phyloP scores from a whole-genome alignment of 306 rosid species.

The Cucurbita ficifolia region DNA sequence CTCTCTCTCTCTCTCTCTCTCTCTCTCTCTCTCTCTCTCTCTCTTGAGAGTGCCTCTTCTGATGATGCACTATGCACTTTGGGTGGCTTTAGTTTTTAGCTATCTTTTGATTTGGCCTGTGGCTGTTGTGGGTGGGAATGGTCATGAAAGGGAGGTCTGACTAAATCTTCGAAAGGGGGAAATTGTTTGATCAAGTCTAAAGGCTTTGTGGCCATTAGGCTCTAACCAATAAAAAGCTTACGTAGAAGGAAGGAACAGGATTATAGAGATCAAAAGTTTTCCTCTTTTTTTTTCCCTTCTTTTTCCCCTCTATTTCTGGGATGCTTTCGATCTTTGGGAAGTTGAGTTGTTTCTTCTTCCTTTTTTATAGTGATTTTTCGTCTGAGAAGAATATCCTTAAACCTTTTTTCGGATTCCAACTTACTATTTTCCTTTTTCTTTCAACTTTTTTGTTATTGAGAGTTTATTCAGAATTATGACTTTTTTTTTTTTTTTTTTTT shows the following conservation, averaged over 20 bases:
- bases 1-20: background rate
- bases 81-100: background rate
- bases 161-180: background rate
- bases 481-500: no score
- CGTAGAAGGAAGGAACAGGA: background rate
- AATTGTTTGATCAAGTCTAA: background rate
- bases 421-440: no score
- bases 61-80: conserved; percentile 5
- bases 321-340: no score
- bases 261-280: background rate
- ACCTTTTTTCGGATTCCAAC: no score
- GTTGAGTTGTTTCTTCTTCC: no score
- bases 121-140: background rate
- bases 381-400: no score
- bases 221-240: background rate
- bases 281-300: no score
- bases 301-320: no score
- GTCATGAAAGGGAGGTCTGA: background rate
- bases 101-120: background rate
- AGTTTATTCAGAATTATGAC: no score
- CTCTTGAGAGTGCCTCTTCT: background rate
- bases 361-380: no score
- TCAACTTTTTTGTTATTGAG: no score
- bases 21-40: background rate
- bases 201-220: background rate